These are phyloP conservation scores for Mortierella claussenii DNA, from an alignment of 192 early-diverging fungal species.

Conservation along the genomic window DNA sequence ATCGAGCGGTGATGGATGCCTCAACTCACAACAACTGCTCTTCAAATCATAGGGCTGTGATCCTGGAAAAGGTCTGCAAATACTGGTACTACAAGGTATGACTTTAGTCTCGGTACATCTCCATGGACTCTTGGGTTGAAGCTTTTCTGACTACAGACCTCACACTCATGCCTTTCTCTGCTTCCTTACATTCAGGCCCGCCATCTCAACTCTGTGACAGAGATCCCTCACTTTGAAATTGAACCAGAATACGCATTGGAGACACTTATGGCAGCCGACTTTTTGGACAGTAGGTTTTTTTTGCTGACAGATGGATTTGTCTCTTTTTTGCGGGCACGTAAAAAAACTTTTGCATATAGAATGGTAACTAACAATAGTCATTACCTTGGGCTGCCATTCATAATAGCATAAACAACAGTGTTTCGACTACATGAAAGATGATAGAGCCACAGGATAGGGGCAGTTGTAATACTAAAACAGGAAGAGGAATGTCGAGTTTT, in stretches of 20 bases:
- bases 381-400: neutral
- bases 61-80: conserved; percentile 94
- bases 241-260: conserved; percentile 91
- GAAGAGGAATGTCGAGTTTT: too few species aligned
- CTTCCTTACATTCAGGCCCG: conserved; percentile 17
- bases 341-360: neutral
- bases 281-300: conserved; percentile 81
- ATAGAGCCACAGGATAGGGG: too few species aligned
- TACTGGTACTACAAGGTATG: conserved; percentile 93
- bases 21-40: too few species aligned
- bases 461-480: too few species aligned
- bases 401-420: too few species aligned
- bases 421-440: too few species aligned
- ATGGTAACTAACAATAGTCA: neutral
- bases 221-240: conserved; percentile 92
- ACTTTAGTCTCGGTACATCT: neutral
- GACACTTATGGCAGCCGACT: conserved; percentile 95
- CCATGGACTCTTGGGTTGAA: neutral
- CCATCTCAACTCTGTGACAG: conserved; percentile 57
- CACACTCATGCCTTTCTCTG: neutral
- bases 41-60: conserved; percentile 89
- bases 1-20: too few species aligned
- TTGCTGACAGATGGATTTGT: neutral
- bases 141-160: neutral
- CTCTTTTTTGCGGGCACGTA: neutral